phyloP scores from a whole-genome alignment of 768 basidiomycete species.

The Multifurca ochricompacta region DNA sequence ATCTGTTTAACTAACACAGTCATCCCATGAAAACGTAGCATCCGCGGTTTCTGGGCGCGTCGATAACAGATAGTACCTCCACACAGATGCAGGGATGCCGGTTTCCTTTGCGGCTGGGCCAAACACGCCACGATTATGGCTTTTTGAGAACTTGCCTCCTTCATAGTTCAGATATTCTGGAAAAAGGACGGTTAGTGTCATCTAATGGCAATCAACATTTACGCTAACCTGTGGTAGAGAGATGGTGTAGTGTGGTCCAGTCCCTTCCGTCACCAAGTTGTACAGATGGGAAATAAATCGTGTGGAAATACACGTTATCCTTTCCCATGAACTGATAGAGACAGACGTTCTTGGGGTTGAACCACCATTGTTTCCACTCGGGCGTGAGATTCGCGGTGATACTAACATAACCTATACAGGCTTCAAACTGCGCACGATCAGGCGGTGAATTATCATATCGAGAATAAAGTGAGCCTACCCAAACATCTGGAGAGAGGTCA shows the following conservation, averaged over 20 bases:
- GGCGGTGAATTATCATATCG: neutral
- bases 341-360: conserved; percentile 79
- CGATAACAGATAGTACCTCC: conserved; percentile 93
- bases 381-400: conserved; percentile 93
- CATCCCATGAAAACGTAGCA: conserved; percentile 94
- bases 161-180: conserved; percentile 97
- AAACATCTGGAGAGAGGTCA: conserved; percentile 57
- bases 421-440: conserved; percentile 65
- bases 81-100: conserved; percentile 87
- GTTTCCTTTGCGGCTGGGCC: conserved; percentile 92
- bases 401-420: conserved; percentile 93
- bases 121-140: conserved; percentile 92
- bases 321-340: conserved; percentile 99
- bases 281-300: conserved; percentile 88
- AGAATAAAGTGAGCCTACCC: conserved; percentile 52
- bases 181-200: neutral
- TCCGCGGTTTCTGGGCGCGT: conserved; percentile 91
- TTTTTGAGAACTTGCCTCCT: conserved; percentile 98
- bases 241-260: conserved; percentile 92
- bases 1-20: conserved; percentile 56
- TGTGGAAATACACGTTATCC: conserved; percentile 98
- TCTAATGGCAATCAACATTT: neutral
- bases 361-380: conserved; percentile 98
- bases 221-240: conserved; percentile 83
- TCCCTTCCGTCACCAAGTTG: conserved; percentile 81